A percentile compares a stretch with the other conserved stretches of the same genome.
These are phyloP conservation scores for Isoetes engelmannii DNA, from an alignment of 83 land plant genomes.

Conservation along the genomic window DNA sequence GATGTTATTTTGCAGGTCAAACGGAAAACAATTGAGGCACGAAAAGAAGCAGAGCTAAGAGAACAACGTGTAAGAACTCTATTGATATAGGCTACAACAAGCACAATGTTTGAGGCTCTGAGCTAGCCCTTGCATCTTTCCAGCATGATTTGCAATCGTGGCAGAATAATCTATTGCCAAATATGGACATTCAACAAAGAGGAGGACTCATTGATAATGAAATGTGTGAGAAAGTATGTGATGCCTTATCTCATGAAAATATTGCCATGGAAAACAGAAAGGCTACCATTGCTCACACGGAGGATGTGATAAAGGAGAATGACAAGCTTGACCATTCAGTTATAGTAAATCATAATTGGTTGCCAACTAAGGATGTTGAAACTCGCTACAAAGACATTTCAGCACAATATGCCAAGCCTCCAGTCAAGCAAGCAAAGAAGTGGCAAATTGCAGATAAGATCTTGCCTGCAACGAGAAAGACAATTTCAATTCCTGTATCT, in stretches of 20 bases:
- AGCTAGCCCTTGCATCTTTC: neutral
- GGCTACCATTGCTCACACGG: no score
- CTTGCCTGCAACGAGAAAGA: conserved; percentile 20
- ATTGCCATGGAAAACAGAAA: no score
- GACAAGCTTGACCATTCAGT: neutral
- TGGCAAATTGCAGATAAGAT: neutral
- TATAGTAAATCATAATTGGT: neutral
- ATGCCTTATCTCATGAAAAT: no score
- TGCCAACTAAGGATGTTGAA: neutral
- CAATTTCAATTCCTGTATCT: conserved; percentile 1
- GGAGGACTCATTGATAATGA: no score
- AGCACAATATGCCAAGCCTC: neutral
- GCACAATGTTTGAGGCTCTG: neutral
- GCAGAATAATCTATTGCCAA: neutral
- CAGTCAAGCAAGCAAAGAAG: neutral
- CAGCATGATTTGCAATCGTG: neutral
- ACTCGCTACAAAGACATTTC: neutral
- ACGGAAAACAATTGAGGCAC: conserved; percentile 32
- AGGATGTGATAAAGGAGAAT: neutral
- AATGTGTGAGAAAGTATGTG: no score
- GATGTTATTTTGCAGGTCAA: conserved; percentile 10
- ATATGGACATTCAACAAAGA: neutral
- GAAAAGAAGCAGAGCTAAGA: conserved; percentile 23
- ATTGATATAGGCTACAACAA: neutral
- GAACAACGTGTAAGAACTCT: conserved; percentile 26